phyloP scores from a whole-genome alignment of 768 basidiomycete species.

The Gloeophyllum trabeum region DNA sequence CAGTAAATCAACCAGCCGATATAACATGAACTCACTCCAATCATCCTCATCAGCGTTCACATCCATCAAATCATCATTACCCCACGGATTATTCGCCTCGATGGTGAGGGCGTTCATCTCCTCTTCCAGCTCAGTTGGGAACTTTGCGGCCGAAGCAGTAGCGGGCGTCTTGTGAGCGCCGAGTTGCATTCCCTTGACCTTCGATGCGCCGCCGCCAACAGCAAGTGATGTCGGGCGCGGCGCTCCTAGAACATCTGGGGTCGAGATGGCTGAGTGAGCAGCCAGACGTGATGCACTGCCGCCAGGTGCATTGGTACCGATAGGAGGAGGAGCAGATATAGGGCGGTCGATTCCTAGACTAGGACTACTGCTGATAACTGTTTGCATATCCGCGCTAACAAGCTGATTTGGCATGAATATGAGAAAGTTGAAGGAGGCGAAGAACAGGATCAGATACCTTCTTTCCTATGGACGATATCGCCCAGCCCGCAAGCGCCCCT shows the following conservation, averaged over 20 bases:
- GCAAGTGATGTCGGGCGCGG: conserved; percentile 5
- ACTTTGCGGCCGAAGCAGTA: conserved; percentile 18
- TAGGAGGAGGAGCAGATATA: conserved; percentile 29
- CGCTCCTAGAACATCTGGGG: conserved; percentile 9
- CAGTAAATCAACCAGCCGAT: background rate
- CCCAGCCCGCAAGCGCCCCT: conserved; percentile 90
- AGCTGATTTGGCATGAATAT: conserved; percentile 33
- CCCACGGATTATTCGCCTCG: conserved; percentile 50
- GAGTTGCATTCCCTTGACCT: conserved; percentile 57
- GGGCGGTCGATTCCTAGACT: conserved; percentile 24
- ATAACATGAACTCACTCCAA: conserved; percentile 58
- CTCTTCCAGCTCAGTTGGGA: conserved; percentile 48
- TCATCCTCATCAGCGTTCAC: conserved; percentile 89
- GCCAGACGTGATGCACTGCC: background rate
- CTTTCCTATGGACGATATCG: conserved; percentile 81
- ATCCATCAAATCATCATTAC: conserved; percentile 77
- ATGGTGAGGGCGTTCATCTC: conserved; percentile 37
- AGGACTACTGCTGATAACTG: conserved; percentile 36
- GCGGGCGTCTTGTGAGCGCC: conserved; percentile 40
- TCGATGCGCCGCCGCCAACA: conserved; percentile 16
- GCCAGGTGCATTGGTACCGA: conserved; percentile 4
- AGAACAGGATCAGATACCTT: conserved; percentile 36
- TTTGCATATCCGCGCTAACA: conserved; percentile 62
- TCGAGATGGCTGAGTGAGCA: conserved; percentile 9
- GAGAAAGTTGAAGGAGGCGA: background rate